Evolutionary conservation across 2,329 filamentous ascomycete species (phyloP).

Genomic region (Fusarium coicis): DNA sequence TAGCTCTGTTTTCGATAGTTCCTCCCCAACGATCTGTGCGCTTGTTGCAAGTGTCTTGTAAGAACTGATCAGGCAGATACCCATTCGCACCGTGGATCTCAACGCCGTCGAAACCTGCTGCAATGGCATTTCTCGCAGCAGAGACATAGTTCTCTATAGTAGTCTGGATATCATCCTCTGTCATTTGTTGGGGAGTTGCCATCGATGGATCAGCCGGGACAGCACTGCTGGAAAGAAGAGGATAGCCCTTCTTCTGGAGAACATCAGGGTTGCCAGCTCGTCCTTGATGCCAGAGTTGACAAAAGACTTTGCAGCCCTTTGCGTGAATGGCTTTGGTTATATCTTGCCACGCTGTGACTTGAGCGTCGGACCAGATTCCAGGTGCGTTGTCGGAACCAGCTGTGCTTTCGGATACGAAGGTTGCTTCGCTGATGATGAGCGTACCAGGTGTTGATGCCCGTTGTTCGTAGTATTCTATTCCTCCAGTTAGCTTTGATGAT

Average conservation of each 20-base stretch:
- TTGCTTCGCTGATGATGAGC: neutral
- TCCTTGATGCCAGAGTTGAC: neutral
- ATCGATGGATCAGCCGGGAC: neutral
- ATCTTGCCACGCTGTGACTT: neutral
- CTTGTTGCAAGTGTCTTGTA: neutral
- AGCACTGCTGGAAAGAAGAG: neutral
- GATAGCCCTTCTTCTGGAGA: neutral
- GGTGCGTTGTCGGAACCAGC: neutral
- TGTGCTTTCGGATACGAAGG: neutral
- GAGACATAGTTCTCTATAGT: neutral
- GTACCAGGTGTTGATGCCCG: neutral
- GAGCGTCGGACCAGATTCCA: neutral
- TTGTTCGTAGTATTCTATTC: neutral
- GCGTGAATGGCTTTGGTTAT: fast-evolving
- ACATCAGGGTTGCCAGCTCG: neutral
- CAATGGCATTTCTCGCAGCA: neutral
- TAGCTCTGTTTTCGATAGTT: neutral
- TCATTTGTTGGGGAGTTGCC: neutral
- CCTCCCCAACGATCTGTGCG: neutral
- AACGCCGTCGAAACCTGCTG: neutral
- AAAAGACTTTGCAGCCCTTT: neutral
- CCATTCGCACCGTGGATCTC: neutral
- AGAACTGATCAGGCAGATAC: neutral
- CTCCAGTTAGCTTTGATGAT: fast-evolving
- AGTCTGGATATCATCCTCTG: neutral